phyloP scores from a whole-genome alignment of 768 basidiomycete species.

The Russula sp. region DNA sequence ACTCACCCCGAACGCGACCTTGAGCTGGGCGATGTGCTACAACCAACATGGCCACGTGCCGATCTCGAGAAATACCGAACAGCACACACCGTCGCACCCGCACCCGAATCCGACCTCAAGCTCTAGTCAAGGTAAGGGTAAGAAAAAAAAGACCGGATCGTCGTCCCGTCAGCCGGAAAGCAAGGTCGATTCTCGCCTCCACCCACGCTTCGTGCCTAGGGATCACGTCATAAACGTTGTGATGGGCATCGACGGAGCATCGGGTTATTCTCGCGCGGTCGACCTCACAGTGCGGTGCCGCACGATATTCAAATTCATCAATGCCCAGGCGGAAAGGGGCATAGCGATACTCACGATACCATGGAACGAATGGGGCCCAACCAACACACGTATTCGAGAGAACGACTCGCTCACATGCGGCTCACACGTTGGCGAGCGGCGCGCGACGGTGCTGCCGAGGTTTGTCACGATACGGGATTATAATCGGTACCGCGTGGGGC shows the following conservation, averaged over 20 bases:
- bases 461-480: slow-evolving; percentile 14
- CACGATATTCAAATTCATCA: slow-evolving; percentile 2
- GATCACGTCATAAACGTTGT: slow-evolving; percentile 16
- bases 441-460: slow-evolving; percentile 5
- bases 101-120: background rate
- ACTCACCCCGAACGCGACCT: background rate
- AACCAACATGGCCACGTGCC: slow-evolving; percentile 15
- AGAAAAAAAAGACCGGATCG: too few species aligned
- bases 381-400: slow-evolving; percentile 3
- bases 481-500: slow-evolving; percentile 11
- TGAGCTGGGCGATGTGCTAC: slow-evolving; percentile 16
- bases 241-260: slow-evolving; percentile 5
- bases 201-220: slow-evolving; percentile 4
- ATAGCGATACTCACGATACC: background rate
- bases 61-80: background rate
- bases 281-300: slow-evolving; percentile 19
- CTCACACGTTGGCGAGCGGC: slow-evolving; percentile 15
- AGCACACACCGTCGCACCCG: background rate
- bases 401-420: slow-evolving; percentile 15
- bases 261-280: background rate
- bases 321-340: background rate
- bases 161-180: background rate
- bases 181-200: background rate
- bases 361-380: slow-evolving; percentile 15
- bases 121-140: background rate